Evolutionary conservation across 2,329 filamentous ascomycete species (phyloP), one percentile per base, ranked within the genome.

Genomic region (Stachybotrys chlorohalonatus): DNA sequence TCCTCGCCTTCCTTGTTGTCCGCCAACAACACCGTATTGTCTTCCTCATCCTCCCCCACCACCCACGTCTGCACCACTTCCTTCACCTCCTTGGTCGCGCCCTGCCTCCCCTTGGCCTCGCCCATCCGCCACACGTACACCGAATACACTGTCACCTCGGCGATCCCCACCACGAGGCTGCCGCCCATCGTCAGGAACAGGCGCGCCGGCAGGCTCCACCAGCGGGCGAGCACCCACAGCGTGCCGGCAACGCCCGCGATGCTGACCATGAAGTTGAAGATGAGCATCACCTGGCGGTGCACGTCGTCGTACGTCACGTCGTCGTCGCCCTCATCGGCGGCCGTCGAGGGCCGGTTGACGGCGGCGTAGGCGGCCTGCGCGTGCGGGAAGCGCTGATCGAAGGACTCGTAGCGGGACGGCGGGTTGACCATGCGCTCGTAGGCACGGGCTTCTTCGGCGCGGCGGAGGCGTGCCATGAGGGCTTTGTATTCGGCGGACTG

Each of bases 231-330:
- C n/a, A 91, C 78, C 89, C 89, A 94, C 39, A 94, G 79, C 7
- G 87, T 89, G 2, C 80, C 84, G 3, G 84, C 87, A 52, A 87
- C 88, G 49, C 92, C 89, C 3, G 93, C 74, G 53, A 96, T 88
- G 52, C 90, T 95, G 53, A 96, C 78, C 46, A 96, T 73, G 52
- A 97, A 90, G 68, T 97, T 99, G 63, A 95, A 79, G 52, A 97
- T 90, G 7, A 97, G 76, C 47, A 88, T 85, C 55, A 94, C 73
- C 64, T 94, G 90, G n/a, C 88, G 79, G 66, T 93, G 87, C 1
- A 94, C 77, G 57, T 94, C 89, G 42, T 81, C 79, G 59, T 85
- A 85, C 2, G 84, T 85, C 2, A 87, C 73, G 2, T 86, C 84
- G 58, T 90, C 87, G 59, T 82, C 74, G 55, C 78, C 77, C 6